Evolutionary conservation across 176 grass and related monocot species (phyloP), one percentile per base, ranked within the genome.

Genomic region (Miscanthus lutarioriparius): DNA sequence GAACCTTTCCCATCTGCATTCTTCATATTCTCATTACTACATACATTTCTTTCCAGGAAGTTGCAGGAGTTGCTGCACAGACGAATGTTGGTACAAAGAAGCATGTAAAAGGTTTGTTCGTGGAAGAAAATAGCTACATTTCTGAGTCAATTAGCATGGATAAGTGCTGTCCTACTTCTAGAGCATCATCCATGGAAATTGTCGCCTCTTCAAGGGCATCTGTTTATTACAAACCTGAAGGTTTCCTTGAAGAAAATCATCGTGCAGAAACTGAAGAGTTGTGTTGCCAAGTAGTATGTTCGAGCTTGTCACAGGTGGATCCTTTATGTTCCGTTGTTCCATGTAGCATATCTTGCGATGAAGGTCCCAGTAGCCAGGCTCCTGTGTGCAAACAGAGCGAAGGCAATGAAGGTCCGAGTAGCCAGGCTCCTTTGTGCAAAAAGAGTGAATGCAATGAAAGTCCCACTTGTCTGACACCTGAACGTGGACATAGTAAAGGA

Each of bases 281-380:
- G 0, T 68, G 78, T 62, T 47, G 84, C 74, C 80, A 86, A 70
- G 37, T 84, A 58, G n/a, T 64, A 83, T 94, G 80, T 87, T 76
- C 89, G 23, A 86, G 71, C 76, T 81, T 91, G 88, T 89, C 88
- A 49, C 88, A 65, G 59, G 64, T 67, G 49, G 92, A 97, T 88
- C 88, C 87, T 82, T 68, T 95, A 49, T 95, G 95, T 93, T 98
- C 92, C 38, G 54, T 90, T 85, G 91, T 98, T 61, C 95, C 95
- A 23, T 98, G 92, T 58, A 98, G 95, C 67, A 80, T 98, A 80
- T 88, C 89, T 78, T 89, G 59, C 39, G 75, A 90, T 79, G 80
- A 90, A 72, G 79, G 35, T 63, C 22, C 4, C 44, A 59, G 23
- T 79, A 23, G 23, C 69, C 71, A 65, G 66, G 39, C 45, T 39